A percentile compares a stretch with the other conserved stretches of the same genome.
Conservation (phyloP, 2,329 filamentous ascomycete genomes). For the Zasmidium citrigriseum region DNA sequence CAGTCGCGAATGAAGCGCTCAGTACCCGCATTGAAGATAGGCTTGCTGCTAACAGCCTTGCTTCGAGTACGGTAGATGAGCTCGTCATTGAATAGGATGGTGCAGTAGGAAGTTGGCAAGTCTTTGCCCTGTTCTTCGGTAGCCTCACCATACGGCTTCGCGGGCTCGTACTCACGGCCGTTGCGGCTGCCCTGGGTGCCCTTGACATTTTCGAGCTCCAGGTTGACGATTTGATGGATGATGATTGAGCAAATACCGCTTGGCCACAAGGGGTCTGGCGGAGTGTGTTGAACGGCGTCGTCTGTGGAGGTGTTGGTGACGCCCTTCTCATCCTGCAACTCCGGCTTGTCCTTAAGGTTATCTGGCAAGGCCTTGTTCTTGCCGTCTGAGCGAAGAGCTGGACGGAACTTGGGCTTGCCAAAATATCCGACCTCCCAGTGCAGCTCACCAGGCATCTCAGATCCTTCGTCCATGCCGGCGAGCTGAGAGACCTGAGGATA, state of each 20-base stretch:
- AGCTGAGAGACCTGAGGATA: conserved; percentile 85
- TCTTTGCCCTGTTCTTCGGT: conserved; percentile 80
- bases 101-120: conserved; percentile 90
- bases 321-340: conserved; percentile 87
- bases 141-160: conserved; percentile 78
- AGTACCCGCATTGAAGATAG: conserved; percentile 95
- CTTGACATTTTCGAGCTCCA: conserved; percentile 89
- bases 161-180: conserved; percentile 85
- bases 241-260: conserved; percentile 84
- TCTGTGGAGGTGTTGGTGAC: conserved; percentile 71
- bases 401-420: conserved; percentile 83
- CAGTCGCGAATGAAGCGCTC: conserved; percentile 93
- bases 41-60: conserved; percentile 90
- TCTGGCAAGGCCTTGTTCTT: conserved; percentile 77
- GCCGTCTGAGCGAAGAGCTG: conserved; percentile 81
- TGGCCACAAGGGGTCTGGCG: conserved; percentile 94
- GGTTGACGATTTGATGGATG: conserved; percentile 91
- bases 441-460: conserved; percentile 86
- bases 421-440: conserved; percentile 98
- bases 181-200: conserved; percentile 80
- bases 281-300: conserved; percentile 84
- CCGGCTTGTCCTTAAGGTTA: conserved; percentile 69
- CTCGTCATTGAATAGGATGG: conserved; percentile 85
- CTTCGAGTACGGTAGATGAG: conserved; percentile 90
- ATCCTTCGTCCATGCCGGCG: conserved; percentile 77